A percentile compares a stretch with the other conserved stretches of the same genome.
phyloP scores from a whole-genome alignment of 2,329 filamentous ascomycete species.

The Colletotrichum phormii region DNA sequence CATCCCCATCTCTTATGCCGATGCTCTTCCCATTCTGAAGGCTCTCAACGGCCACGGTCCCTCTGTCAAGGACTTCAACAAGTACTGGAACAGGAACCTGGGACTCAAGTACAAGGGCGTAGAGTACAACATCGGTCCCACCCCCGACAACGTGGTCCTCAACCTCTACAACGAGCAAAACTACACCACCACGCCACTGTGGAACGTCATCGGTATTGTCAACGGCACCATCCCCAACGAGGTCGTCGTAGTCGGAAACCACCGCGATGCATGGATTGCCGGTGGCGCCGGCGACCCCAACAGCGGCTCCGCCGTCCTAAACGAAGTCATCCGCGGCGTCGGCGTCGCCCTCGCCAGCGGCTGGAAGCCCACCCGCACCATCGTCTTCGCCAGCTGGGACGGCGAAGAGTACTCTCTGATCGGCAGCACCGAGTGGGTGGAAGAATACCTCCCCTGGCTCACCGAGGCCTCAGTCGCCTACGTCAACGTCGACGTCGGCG shows the following conservation, averaged over 20 bases:
- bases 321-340: constrained; percentile 82
- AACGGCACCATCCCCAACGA: constrained; percentile 89
- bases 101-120: constrained; percentile 85
- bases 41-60: constrained; percentile 91
- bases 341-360: constrained; percentile 74
- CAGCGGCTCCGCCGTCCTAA: constrained; percentile 82
- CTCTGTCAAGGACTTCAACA: constrained; percentile 77
- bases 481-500: constrained; percentile 85
- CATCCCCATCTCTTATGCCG: constrained; percentile 87
- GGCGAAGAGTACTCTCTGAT: constrained; percentile 88
- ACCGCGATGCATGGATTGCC: constrained; percentile 89
- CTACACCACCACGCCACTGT: constrained; percentile 83
- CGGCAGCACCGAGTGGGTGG: constrained; percentile 93
- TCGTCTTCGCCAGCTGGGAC: constrained; percentile 89
- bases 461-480: constrained; percentile 80
- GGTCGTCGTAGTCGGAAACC: constrained; percentile 91
- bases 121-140: constrained; percentile 86
- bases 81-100: constrained; percentile 76
- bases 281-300: constrained; percentile 89
- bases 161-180: constrained; percentile 84
- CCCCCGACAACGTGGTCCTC: constrained; percentile 76
- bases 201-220: constrained; percentile 93
- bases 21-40: constrained; percentile 88
- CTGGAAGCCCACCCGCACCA: constrained; percentile 78
- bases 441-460: constrained; percentile 88